Conservation (phyloP, 371 early-diverging fungal genomes). For the Haplosporangium sp. region DNA sequence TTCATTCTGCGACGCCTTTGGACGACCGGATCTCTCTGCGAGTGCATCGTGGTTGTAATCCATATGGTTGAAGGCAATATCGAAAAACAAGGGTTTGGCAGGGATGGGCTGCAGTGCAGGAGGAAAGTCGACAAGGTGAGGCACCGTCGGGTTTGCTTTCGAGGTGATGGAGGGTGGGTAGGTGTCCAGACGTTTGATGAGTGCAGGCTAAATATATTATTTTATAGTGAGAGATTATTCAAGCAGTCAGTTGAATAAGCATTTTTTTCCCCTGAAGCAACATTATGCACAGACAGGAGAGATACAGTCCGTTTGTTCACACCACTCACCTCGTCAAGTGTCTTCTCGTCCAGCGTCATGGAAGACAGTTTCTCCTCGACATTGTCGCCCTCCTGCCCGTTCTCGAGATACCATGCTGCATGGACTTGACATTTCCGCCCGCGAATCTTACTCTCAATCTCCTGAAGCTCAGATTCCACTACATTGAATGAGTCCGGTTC, state of each 20-base stretch:
- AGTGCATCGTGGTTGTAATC: conserved; percentile 60
- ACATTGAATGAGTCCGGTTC: conserved; percentile 59
- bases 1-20: conserved; percentile 32
- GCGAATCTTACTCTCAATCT: conserved; percentile 63
- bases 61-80: conserved; percentile 79
- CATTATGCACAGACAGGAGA: neutral
- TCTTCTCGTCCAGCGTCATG: conserved; percentile 58
- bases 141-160: conserved; percentile 44
- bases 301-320: neutral
- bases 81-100: conserved; percentile 85
- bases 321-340: conserved; percentile 53
- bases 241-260: neutral
- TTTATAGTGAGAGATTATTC: neutral
- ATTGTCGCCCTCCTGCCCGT: conserved; percentile 55
- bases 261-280: no score
- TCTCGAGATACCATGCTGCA: conserved; percentile 67
- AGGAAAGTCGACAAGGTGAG: conserved; percentile 73
- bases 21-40: conserved; percentile 52
- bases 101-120: conserved; percentile 76
- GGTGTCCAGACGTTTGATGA: conserved; percentile 62
- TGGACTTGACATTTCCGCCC: conserved; percentile 66
- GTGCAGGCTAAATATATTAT: conserved; percentile 45
- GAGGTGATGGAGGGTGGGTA: conserved; percentile 62
- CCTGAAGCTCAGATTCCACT: conserved; percentile 55
- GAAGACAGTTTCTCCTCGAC: conserved; percentile 58